Evolutionary conservation across 1,284 basidiomycete species (phyloP).

Genomic region (Tylopilus orsonianus): DNA sequence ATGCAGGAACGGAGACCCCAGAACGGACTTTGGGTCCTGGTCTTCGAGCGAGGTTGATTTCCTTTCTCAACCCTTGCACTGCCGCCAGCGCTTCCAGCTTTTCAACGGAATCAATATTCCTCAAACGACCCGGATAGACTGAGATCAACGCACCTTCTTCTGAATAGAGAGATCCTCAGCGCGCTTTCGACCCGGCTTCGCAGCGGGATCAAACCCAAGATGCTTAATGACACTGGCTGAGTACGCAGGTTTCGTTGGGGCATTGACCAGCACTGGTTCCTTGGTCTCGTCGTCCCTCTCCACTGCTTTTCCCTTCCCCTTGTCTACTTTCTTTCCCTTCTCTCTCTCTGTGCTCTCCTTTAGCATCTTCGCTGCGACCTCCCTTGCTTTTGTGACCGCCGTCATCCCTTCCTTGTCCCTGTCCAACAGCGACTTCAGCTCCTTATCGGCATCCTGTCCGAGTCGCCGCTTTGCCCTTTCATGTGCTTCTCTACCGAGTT

Average conservation of each 20-base stretch:
- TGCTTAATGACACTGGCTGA: slow-evolving; percentile 63
- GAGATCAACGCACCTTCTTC: slow-evolving; percentile 48
- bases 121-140: background rate
- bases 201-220: slow-evolving; percentile 72
- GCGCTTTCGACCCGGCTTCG: slow-evolving; percentile 47
- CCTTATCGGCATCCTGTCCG: slow-evolving; percentile 58
- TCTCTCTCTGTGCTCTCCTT: slow-evolving; percentile 16
- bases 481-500: slow-evolving; percentile 72
- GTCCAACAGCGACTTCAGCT: slow-evolving; percentile 58
- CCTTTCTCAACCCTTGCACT: slow-evolving; percentile 45
- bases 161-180: slow-evolving; percentile 42
- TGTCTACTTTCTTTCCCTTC: slow-evolving; percentile 26
- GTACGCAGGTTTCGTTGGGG: slow-evolving; percentile 47
- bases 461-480: slow-evolving; percentile 65
- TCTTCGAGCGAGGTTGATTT: slow-evolving; percentile 52
- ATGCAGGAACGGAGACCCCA: slow-evolving; percentile 40
- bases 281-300: slow-evolving; percentile 23
- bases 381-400: slow-evolving; percentile 55
- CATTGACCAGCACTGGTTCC: slow-evolving; percentile 15
- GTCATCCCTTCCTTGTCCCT: slow-evolving; percentile 64
- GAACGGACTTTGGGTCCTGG: slow-evolving; percentile 56
- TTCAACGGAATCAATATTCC: background rate
- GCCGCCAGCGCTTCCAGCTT: slow-evolving; percentile 54
- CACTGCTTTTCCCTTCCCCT: slow-evolving; percentile 17
- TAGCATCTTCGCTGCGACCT: slow-evolving; percentile 36